phyloP scores from a whole-genome alignment of 2,329 filamentous ascomycete species.

The Pseudogymnoascus sp. region DNA sequence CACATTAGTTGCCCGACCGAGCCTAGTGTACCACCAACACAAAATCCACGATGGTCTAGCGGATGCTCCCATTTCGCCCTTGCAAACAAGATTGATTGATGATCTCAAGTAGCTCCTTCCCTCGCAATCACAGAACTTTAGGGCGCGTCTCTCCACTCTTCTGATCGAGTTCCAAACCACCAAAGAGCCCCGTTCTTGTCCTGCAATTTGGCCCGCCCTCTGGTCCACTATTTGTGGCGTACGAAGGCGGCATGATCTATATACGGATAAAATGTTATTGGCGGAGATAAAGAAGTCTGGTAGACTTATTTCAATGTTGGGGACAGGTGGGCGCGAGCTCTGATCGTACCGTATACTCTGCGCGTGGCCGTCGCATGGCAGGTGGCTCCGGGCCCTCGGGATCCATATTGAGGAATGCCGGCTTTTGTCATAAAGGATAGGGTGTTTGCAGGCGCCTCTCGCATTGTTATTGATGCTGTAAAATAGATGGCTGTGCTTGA shows the following conservation, averaged over 20 bases:
- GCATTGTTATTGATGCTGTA: not conserved
- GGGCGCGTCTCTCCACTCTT: not conserved
- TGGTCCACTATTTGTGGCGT: not conserved
- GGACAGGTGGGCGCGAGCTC: not conserved
- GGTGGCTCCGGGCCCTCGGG: not conserved
- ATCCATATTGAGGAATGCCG: not conserved
- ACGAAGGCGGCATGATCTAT: not conserved
- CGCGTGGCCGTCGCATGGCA: not conserved
- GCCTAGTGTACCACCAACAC: not conserved
- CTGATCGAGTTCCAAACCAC: not conserved
- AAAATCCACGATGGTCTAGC: not conserved
- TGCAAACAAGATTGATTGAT: not conserved
- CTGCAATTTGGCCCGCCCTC: not conserved
- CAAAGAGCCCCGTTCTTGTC: not conserved
- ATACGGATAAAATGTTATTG: not conserved
- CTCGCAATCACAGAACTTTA: not conserved
- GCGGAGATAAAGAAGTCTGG: not conserved
- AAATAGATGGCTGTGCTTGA: not conserved
- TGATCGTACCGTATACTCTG: not conserved
- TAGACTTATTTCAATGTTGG: not conserved
- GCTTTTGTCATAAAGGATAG: not conserved
- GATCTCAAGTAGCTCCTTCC: not conserved
- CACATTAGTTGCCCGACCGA: not conserved
- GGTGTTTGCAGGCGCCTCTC: not conserved
- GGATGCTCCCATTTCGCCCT: not conserved